A percentile compares a stretch with the other conserved stretches of the same genome.
Conservation (phyloP, 2,329 filamentous ascomycete genomes). For the Mollisiaceae sp. region DNA sequence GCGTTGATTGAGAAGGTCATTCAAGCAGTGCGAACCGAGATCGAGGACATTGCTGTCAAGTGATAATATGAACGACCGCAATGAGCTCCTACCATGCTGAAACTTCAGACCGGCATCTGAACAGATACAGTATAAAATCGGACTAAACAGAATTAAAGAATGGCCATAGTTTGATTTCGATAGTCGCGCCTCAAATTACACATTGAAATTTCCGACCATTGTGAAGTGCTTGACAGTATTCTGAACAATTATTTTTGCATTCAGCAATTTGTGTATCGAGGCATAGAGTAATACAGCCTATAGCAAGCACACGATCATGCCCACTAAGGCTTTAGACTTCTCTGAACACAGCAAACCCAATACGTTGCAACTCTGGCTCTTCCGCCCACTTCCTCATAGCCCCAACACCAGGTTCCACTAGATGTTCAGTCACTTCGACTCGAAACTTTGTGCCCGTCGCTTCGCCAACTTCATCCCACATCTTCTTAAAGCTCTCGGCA, state of each 20-base stretch:
- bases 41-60: slow-evolving; percentile 7
- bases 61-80: background rate
- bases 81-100: background rate
- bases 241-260: background rate
- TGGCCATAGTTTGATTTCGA: too few relatives aligned
- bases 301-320: background rate
- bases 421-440: slow-evolving; percentile 19
- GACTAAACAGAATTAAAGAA: too few relatives aligned
- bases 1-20: slow-evolving; percentile 15
- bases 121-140: too few relatives aligned
- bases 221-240: background rate
- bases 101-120: background rate
- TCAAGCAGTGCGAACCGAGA: slow-evolving; percentile 2
- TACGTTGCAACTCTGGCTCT: background rate
- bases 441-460: slow-evolving; percentile 37
- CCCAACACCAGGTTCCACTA: background rate
- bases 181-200: too few relatives aligned
- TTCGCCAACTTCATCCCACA: slow-evolving; percentile 33
- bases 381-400: background rate
- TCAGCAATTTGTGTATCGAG: background rate
- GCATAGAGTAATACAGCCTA: background rate
- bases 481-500: slow-evolving; percentile 28
- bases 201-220: too few relatives aligned
- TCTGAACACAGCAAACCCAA: slow-evolving; percentile 14
- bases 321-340: background rate